A percentile compares a stretch with the other conserved stretches of the same genome.
These are phyloP conservation scores for Ceratobasidium sp. DNA, from an alignment of 1,284 basidiomycete species.

Conservation along the genomic window DNA sequence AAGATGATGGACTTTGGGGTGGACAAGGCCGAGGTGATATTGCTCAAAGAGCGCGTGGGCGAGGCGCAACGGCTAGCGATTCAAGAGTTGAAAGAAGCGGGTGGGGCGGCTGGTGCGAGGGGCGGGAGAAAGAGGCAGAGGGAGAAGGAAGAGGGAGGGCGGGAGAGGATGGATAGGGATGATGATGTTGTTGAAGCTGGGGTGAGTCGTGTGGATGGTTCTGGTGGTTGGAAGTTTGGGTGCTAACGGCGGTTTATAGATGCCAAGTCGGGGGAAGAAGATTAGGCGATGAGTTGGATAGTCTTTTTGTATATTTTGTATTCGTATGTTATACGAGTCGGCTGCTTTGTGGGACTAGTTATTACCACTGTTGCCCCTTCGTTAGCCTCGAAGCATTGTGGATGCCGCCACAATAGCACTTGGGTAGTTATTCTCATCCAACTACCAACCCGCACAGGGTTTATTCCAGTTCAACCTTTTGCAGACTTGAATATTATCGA, in stretches of 20 bases:
- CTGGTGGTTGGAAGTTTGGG: neutral
- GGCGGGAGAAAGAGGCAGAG: conserved; percentile 68
- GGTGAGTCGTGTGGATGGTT: conserved; percentile 55
- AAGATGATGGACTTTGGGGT: conserved; percentile 93
- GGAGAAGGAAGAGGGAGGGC: conserved; percentile 61
- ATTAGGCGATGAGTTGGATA: conserved; percentile 21
- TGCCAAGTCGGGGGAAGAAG: conserved; percentile 26
- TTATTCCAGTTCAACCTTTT: too few relatives aligned
- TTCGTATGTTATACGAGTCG: too few relatives aligned
- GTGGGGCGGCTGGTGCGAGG: conserved; percentile 67
- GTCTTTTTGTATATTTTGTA: too few relatives aligned
- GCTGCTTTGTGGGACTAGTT: neutral
- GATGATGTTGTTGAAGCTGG: conserved; percentile 89
- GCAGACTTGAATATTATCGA: too few relatives aligned
- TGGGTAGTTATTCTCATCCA: too few relatives aligned
- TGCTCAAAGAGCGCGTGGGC: conserved; percentile 90
- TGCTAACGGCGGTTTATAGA: conserved; percentile 3
- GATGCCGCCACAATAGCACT: too few relatives aligned
- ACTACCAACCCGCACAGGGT: too few relatives aligned
- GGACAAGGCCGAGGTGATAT: conserved; percentile 90
- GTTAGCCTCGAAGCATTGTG: too few relatives aligned
- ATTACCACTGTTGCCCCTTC: too few relatives aligned
- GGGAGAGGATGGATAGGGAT: conserved; percentile 84
- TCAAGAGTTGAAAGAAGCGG: conserved; percentile 74
- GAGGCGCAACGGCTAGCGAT: conserved; percentile 89